A percentile compares a stretch with the other conserved stretches of the same genome.
Evolutionary conservation across 495 filamentous ascomycete species (phyloP).

Genomic region (Staphylotrichum tortipilum): DNA sequence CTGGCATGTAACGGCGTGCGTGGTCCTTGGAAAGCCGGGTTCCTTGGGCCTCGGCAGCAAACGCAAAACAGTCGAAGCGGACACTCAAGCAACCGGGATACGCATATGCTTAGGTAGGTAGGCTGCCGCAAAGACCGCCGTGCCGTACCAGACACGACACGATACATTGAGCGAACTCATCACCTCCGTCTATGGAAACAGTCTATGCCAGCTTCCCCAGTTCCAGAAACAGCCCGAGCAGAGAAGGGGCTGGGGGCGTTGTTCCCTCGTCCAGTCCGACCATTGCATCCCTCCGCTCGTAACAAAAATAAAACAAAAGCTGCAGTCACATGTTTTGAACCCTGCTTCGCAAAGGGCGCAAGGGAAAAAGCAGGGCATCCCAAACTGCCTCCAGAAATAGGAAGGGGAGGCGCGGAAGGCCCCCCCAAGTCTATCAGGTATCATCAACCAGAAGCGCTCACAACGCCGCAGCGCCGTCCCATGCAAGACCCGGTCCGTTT

Average conservation of each 20-base stretch:
- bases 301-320: no score
- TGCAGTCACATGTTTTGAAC: no score
- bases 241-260: not conserved
- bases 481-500: not conserved
- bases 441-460: conserved; percentile 1
- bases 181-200: conserved; percentile 1
- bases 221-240: not conserved
- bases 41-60: no score
- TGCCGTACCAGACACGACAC: not conserved
- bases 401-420: no score
- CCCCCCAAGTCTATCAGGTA: conserved; percentile 6
- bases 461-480: not conserved
- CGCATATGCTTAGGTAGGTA: no score
- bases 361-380: no score
- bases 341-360: no score
- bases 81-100: no score
- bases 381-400: not conserved
- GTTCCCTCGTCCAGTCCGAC: not conserved
- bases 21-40: no score
- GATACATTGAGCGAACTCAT: not conserved
- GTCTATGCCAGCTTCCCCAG: not conserved
- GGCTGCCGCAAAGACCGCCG: no score
- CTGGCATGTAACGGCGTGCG: no score
- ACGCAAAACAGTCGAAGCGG: no score
- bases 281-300: not conserved